Base-by-base conservation (phyloP, 2,329 filamentous ascomycete genomes). In the Cadophora sp. region DNA sequence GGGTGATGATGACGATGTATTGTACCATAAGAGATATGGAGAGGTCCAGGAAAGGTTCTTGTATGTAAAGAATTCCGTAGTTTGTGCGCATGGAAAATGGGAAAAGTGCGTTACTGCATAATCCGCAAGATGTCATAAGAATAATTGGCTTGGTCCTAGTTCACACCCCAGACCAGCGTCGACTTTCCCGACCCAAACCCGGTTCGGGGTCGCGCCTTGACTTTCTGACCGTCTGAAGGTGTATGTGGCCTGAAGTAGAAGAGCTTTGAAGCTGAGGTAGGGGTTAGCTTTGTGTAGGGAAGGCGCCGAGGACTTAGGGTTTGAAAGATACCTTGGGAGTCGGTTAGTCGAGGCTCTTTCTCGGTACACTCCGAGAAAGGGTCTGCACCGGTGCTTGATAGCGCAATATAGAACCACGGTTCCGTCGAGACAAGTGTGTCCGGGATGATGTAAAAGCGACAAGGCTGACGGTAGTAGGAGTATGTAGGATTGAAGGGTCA, bases 331-430 rank as follows among this genome's bases (percentile, higher is more conserved):
- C 48, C 46, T 67, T 69, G 61, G 24, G 29, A 60, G 40, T 37
- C 27, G 26, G 46, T 37, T 68, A 64, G 69, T 69, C 66, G 67
- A 69, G 70, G 65, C 68, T 72, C 71, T 72, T 73, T 67, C 66
- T 73, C 73, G 71, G 71, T 65, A 67, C 56, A 27, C 63, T 64
- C 71, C 71, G 69, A 48, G 43, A 8, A 68, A 62, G 53, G 65
- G 50, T 72, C 67, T 72, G 67, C 68, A 65, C 55, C 60, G 62
- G 66, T 64, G 68, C 68, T 70, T 50, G 50, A 63, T 68, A 68
- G 64, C 55, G 56, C 64, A 66, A 22, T 43, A 12, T 37, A 12
- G 27, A 66, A 64, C 67, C 64, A 71, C 65, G 64, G 62, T 68
- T 66, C 48, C 55, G 64, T 43, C 69, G 64, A 73, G 65, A 71